Evolutionary conservation across 2,329 filamentous ascomycete species (phyloP), one percentile per base, ranked within the genome.

Genomic region (Curvularia sp.): DNA sequence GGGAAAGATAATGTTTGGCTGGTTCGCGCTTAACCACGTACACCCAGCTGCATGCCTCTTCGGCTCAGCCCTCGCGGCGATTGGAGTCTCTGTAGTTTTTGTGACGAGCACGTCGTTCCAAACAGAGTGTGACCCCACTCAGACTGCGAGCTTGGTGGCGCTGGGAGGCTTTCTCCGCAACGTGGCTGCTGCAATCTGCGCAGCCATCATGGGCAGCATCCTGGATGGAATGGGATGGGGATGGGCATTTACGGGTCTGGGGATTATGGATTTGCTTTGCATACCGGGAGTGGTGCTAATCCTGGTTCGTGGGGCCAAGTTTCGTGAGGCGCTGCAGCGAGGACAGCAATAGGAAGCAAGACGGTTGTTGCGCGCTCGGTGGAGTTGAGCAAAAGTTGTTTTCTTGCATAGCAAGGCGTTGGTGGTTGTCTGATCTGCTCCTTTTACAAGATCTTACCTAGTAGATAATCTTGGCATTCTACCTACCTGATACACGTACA

Each of bases 31-130:
- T 60, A 72, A 23, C 59, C 71, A 6, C 57, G 69, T 43, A 53
- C 68, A 64, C 30, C 67, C 67, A 36, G 65, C 61, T 15, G 57
- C 56, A 18, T 55, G 57, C 13, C 66, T 67, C 9, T 57, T 64
- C 25, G 61, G 63, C 13, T 52, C 64, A 18, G 64, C 75, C 69
- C 69, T 57, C 69, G 74, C 79, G 32, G 78, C 77, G 6, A 76
- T 78, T 56, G 77, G 77, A 6, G 77, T 63, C 8, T 67, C 67
- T 9, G 38, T 79, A 60, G 78, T 80, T 42, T 79, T 80, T 55
- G 76, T 80, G 18, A 75, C 77, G 2, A 79, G 73, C 21, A 79
- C 78, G 0, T 76, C 77, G 1, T 81, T 78, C 58, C 72, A 79
- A 39, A 80, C 79, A 12, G 77, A 80, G 55, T 79, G 75, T 52